These are phyloP conservation scores for Epichloe bromicola DNA, from an alignment of 2,329 filamentous ascomycete genomes.

Conservation along the genomic window DNA sequence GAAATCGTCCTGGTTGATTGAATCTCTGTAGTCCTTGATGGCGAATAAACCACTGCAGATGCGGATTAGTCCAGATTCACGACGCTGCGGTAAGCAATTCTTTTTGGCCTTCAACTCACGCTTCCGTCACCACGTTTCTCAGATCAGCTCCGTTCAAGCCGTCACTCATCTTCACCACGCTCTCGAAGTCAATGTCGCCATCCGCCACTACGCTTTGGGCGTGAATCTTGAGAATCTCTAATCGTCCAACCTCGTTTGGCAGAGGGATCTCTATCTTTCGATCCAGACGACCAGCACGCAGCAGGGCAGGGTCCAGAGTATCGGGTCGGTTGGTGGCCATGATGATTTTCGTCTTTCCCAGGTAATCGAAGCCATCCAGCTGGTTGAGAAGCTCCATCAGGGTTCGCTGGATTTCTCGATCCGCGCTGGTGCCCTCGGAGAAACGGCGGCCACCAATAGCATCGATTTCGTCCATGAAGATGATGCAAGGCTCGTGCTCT, in stretches of 20 bases:
- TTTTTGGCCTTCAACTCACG: conserved; percentile 49
- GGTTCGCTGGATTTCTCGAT: conserved; percentile 95
- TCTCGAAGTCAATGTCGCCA: conserved; percentile 96
- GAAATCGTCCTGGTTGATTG: conserved; percentile 97
- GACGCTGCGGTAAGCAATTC: neutral
- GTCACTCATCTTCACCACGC: conserved; percentile 99
- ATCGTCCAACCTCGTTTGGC: conserved; percentile 87
- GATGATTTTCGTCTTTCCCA: conserved; percentile 99
- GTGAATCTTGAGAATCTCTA: conserved; percentile 98
- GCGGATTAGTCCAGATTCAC: neutral
- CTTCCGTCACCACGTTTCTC: conserved; percentile 95
- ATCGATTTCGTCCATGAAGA: conserved; percentile 99
- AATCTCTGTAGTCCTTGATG: conserved; percentile 95
- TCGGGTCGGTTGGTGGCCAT: conserved; percentile 98
- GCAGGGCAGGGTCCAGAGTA: conserved; percentile 82
- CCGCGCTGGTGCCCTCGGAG: conserved; percentile 91
- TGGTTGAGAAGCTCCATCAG: conserved; percentile 98
- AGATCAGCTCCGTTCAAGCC: conserved; percentile 95
- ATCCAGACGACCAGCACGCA: conserved; percentile 86
- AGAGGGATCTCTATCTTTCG: conserved; percentile 96
- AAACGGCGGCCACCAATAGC: conserved; percentile 95
- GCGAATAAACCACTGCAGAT: conserved; percentile 70
- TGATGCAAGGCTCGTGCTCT: conserved; percentile 98
- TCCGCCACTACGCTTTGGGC: conserved; percentile 74
- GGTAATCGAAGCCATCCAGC: conserved; percentile 96